Evolutionary conservation across 345 rosid species (phyloP), one percentile per base, ranked within the genome.

Genomic region (Acer saccharum): DNA sequence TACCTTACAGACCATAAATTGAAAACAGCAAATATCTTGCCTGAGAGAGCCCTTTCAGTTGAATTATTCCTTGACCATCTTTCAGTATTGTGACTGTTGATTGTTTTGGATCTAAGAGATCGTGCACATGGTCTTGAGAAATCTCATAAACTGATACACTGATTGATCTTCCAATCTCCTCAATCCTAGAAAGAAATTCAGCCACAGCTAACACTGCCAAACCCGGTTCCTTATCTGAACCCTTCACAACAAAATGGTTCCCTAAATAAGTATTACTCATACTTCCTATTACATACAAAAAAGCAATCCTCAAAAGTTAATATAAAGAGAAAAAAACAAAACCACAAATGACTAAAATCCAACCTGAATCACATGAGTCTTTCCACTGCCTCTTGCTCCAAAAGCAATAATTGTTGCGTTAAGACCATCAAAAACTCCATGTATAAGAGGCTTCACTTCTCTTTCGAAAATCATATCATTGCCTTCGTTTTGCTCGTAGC

Each of bases 21-120:
- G 35, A 25, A 29, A 25, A 81, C 39, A 77, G 17, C 16, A 65
- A 21, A 67, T 7, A 71, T 78, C 90, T 79, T 83, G 79, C 98
- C 89, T 92, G 88, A 64, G 95, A 94, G 77, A 94, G 97, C 44
- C 97, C 94, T 80, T 91, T 90, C 1, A 89, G 86, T 76, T 87
- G 94, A 61, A 89, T 79, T 77, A 80, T 89, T 32, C 97, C 92
- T 68, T 84, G 82, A 50, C 87, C 88, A 74, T 84, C 86, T 82
- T 86, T 87, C 58, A 84, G 69, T 23, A 87, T 81, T 3, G 72
- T 21, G 60, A 91, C 89, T 73, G 80, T 79, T 61, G 80, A 75
- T 74, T 84, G 87, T 18, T 87, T 84, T 29, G 85, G 84, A 83
- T 76, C 80, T 67, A 89, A 81, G 27, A 91, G 75, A 78, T 92